These are phyloP conservation scores for Athelia sp. DNA, from an alignment of 1,284 basidiomycete genomes.

Conservation along the genomic window DNA sequence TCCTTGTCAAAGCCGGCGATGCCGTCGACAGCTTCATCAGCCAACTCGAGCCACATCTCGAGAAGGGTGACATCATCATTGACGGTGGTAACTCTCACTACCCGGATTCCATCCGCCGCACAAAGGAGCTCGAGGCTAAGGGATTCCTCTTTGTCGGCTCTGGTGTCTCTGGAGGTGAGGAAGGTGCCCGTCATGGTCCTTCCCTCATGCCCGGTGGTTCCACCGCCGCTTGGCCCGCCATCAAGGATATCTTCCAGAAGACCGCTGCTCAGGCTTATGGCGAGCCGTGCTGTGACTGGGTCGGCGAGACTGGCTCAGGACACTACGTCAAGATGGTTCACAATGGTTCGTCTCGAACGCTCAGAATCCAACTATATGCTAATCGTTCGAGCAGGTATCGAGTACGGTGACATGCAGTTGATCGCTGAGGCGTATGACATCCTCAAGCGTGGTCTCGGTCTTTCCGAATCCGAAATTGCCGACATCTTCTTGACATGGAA, in stretches of 20 bases:
- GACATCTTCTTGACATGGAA: conserved; percentile 93
- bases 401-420: conserved; percentile 99
- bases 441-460: conserved; percentile 92
- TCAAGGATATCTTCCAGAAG: conserved; percentile 99
- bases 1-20: conserved; percentile 88
- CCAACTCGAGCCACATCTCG: conserved; percentile 68
- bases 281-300: conserved; percentile 99
- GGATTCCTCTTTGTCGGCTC: conserved; percentile 97
- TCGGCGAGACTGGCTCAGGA: conserved; percentile 91
- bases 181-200: conserved; percentile 96
- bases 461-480: conserved; percentile 83
- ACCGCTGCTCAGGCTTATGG: conserved; percentile 94
- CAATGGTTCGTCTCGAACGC: conserved; percentile 62
- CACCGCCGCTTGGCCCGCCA: conserved; percentile 88
- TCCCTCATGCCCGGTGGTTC: conserved; percentile 99
- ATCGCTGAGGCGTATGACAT: conserved; percentile 99
- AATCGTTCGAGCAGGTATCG: conserved; percentile 64
- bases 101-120: conserved; percentile 96
- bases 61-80: conserved; percentile 90
- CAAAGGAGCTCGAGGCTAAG: conserved; percentile 90
- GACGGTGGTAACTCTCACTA: conserved; percentile 99
- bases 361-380: conserved; percentile 11
- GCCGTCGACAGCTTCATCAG: conserved; percentile 78
- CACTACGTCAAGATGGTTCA: conserved; percentile 99
- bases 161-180: conserved; percentile 99